Base-by-base conservation (phyloP, 169 alveolate species). In the Plasmodium malariae region DNA sequence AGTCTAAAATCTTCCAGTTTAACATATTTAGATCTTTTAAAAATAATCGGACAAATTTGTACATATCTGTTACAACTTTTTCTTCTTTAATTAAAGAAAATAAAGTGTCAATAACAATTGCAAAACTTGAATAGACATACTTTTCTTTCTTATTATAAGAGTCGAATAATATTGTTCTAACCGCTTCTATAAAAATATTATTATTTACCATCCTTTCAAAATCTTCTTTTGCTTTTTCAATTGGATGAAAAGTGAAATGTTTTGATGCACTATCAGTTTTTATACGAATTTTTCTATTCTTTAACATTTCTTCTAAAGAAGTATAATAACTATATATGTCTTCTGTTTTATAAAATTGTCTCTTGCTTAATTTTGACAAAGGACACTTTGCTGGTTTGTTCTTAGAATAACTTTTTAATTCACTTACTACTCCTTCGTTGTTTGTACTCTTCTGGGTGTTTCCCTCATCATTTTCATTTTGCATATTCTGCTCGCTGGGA, bases 161-260 rank as follows among this genome's bases (percentile, higher is more conserved):
- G 26, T 78, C 76, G 40, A 78, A 78, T 40, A 78, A 26, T 51
- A 78, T 45, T 32, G 30, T 43, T 78, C 89, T 62, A 78, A 78
- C 63, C 34, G 89, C 55, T 48, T 78, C 89, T 78, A 78, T 45
- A 14, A 78, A 78, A 7, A 63, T 24, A 19, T 78, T 32, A 26
- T 78, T 63, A 21, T 62, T 34, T 55, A 37, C 24, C 30, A 36
- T 45, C 3, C 63, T 28, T 78, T 78, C 68, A 6, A 62, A 28
- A 51, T 40, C 17, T 30, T 78, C 68, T 28, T 24, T 63, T 45
- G 19, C 49, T 11, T 45, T 43, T 28, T 62, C 36, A 9, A 11
- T 19, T 36, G 89, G 89, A 36, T 62, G 24, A 68, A 78, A 78
- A 12, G 67, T 78, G 9, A 62, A 78, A 68, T 78, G 43, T 54